Base-by-base conservation (phyloP, 2,329 filamentous ascomycete species). In the Orbilia oligospora region DNA sequence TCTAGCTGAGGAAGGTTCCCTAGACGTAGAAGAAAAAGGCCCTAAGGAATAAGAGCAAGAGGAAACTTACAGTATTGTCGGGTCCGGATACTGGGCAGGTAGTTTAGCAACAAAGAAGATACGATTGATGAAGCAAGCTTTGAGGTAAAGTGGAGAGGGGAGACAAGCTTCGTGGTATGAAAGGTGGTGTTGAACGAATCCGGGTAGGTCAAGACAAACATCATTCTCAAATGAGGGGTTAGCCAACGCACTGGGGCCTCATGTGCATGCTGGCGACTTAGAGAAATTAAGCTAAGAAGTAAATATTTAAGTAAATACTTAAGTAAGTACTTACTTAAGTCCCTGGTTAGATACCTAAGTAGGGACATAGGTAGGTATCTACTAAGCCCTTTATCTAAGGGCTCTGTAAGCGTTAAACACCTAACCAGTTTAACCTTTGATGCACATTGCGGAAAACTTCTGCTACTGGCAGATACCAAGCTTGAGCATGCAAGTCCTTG, bases 201-300 rank as follows among this genome's bases (percentile, higher is more conserved):
- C 12, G 51, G 33, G 18, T 44, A 61, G 14, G 36, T 36, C 3
- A n/a, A 1, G 48, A 30, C 68, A 71, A 71, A 71, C 69, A 71
- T 20, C 30, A 10, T 46, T 61, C 56, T 44, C 36, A 24, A 71
- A 55, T 71, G 69, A 71, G 69, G 69, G 69, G 69, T 63, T 65
- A 44, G 69, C 46, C 69, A 71, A 71, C 69, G 30, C 69, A 71
- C 44, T 44, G 33, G 18, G 24, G 12, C 12, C 22, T 53, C 20
- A 20, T 14, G 18, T 22, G 2, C n/a, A 48, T 20, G 46, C 18
- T 48, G 18, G n/a, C n/a, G 9, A 48, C 46, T 48, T 20, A 14
- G n/a, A n/a, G n/a, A n/a, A n/a, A n/a, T n/a, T n/a, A n/a, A n/a
- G n/a, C n/a, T n/a, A n/a, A n/a, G n/a, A n/a, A n/a, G n/a, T n/a